Evolutionary conservation across 176 grass and related monocot genomes (phyloP).

Genomic region (Oryza meyeriana): DNA sequence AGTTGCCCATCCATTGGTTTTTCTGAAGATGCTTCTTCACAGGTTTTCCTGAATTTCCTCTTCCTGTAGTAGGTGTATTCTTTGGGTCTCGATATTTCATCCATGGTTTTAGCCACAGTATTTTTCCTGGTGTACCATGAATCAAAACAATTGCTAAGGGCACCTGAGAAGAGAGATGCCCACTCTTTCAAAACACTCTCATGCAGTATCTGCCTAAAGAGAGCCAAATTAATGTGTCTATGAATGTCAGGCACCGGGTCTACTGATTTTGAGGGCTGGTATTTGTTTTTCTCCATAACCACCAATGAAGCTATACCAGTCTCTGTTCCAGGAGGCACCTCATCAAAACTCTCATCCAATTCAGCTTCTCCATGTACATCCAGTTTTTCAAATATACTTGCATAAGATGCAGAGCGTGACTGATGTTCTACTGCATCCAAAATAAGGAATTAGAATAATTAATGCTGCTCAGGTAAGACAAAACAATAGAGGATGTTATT

Average conservation of each 20-base stretch:
- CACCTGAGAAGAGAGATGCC: constrained; percentile 44
- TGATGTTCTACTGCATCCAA: constrained; percentile 43
- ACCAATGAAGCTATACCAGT: constrained; percentile 31
- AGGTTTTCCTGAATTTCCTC: constrained; percentile 55
- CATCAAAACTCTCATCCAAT: constrained; percentile 57
- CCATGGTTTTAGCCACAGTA: constrained; percentile 17
- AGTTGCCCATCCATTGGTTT: constrained; percentile 45
- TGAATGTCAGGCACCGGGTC: constrained; percentile 45
- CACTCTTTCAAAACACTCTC: constrained; percentile 51
- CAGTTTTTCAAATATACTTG: constrained; percentile 71
- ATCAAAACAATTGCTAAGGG: constrained; percentile 46
- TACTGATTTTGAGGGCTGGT: constrained; percentile 37
- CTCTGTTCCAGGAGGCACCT: constrained; percentile 66
- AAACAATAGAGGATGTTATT: constrained; percentile 15
- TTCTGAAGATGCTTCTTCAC: constrained; percentile 27
- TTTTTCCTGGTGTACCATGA: constrained; percentile 47
- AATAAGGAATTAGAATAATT: constrained; percentile 32
- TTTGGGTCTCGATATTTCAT: constrained; percentile 40
- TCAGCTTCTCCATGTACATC: constrained; percentile 30
- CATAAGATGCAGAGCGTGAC: constrained; percentile 34
- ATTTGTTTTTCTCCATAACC: constrained; percentile 41
- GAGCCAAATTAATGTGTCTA: constrained; percentile 59
- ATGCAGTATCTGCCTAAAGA: constrained; percentile 75
- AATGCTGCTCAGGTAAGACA: constrained; percentile 19
- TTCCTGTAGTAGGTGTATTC: constrained; percentile 76